Evolutionary conservation across 331 rosid genomes (phyloP).

Genomic region (Pyrus hybrid): DNA sequence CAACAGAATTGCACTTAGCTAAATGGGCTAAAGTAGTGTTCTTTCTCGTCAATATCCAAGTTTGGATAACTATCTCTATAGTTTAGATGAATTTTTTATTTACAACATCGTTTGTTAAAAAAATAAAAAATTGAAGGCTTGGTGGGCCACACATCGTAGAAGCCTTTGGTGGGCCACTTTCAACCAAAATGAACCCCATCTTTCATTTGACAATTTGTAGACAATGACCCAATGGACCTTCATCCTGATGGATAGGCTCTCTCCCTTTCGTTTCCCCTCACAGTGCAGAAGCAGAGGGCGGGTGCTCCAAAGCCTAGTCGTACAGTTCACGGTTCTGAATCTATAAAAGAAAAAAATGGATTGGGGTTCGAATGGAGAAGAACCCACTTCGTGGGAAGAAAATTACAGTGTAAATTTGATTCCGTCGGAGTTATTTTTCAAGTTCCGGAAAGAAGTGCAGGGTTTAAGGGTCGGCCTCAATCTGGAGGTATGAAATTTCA

Average conservation of each 20-base stretch:
- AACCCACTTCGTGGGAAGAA: constrained; percentile 73
- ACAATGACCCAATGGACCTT: background rate
- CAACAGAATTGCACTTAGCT: background rate
- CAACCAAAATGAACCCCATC: background rate
- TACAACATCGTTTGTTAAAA: too few relatives aligned
- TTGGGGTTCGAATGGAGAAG: constrained; percentile 46
- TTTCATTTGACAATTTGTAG: background rate
- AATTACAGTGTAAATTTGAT: constrained; percentile 58
- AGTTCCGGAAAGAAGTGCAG: constrained; percentile 83
- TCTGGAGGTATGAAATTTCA: constrained; percentile 50
- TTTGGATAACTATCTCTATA: background rate
- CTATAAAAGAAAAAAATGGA: constrained; percentile 34
- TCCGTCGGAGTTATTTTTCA: constrained; percentile 79
- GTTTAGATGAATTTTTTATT: background rate
- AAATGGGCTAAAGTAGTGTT: background rate
- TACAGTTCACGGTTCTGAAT: background rate
- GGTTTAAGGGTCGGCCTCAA: constrained; percentile 82
- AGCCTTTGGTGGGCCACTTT: background rate
- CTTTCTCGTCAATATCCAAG: background rate
- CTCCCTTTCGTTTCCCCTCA: background rate
- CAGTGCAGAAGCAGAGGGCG: background rate
- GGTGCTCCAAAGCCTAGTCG: background rate
- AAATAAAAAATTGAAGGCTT: background rate
- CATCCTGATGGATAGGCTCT: background rate
- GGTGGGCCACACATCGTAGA: background rate